Conservation (phyloP, 2,329 filamentous ascomycete genomes). For the Hypomyces perniciosus region DNA sequence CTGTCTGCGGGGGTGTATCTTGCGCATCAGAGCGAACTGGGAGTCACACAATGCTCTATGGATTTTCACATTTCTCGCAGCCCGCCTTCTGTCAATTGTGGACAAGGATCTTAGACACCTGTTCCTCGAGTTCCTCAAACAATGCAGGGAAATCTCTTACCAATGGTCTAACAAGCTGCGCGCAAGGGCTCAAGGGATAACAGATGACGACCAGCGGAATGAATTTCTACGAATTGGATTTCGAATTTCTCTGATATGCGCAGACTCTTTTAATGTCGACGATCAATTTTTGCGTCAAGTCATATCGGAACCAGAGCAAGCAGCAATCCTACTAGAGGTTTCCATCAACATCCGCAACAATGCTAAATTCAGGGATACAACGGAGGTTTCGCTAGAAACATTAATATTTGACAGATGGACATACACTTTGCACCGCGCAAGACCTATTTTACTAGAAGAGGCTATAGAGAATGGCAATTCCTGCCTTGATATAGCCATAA, state of each 20-base stretch:
- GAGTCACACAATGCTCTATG: constrained; percentile 17
- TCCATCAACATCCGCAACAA: constrained; percentile 13
- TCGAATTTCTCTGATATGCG: constrained; percentile 12
- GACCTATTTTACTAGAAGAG: neutral
- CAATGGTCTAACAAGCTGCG: constrained; percentile 12
- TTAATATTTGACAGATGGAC: constrained; percentile 12
- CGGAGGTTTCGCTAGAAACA: neutral
- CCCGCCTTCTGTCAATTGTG: constrained; percentile 14
- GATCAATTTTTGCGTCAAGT: neutral
- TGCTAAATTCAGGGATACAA: neutral
- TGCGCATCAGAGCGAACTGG: constrained; percentile 18
- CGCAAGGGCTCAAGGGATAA: neutral
- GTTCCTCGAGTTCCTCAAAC: neutral
- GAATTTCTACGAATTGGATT: constrained; percentile 10
- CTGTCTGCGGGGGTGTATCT: neutral
- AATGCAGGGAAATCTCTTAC: constrained; percentile 11
- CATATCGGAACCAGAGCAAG: constrained; percentile 6
- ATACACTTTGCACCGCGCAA: constrained; percentile 11
- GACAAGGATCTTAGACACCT: fast-evolving
- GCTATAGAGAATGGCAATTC: neutral
- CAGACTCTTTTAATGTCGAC: constrained; percentile 15
- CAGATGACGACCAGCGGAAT: constrained; percentile 6
- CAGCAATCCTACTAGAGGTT: constrained; percentile 14
- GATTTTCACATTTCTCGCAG: constrained; percentile 16
- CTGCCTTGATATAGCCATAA: constrained; percentile 14